Evolutionary conservation across 345 rosid genomes (phyloP).

Genomic region (Isatis tinctoria): DNA sequence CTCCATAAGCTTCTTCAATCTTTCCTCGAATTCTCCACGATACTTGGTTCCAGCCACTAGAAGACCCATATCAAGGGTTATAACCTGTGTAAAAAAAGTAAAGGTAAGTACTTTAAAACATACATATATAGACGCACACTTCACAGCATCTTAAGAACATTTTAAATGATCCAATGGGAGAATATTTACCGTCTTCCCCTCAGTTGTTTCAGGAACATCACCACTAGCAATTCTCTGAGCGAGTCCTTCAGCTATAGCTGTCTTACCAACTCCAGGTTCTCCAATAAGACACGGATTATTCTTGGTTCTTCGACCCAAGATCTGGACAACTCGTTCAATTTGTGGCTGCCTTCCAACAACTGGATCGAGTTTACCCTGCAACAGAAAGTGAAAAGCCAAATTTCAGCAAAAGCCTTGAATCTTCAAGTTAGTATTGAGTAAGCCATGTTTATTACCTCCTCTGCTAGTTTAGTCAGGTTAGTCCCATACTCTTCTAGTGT

Average conservation of each 20-base stretch:
- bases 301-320: slow-evolving; percentile 94
- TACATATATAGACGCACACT: neutral
- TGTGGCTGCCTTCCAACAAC: slow-evolving; percentile 98
- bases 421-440: neutral
- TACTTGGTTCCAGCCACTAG: slow-evolving; percentile 98
- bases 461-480: slow-evolving; percentile 92
- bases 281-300: slow-evolving; percentile 98
- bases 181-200: slow-evolving; percentile 75
- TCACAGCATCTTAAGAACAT: neutral
- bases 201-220: slow-evolving; percentile 97
- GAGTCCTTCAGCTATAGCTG: slow-evolving; percentile 99
- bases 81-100: slow-evolving; percentile 47
- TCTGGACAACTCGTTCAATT: slow-evolving; percentile 93
- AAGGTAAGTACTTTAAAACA: neutral
- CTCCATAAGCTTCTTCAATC: slow-evolving; percentile 98
- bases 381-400: neutral
- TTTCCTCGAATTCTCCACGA: slow-evolving; percentile 97
- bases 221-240: slow-evolving; percentile 92
- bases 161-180: neutral
- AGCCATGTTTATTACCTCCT: slow-evolving; percentile 55
- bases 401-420: neutral
- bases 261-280: slow-evolving; percentile 99
- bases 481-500: slow-evolving; percentile 99
- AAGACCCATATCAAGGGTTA: slow-evolving; percentile 99
- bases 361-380: slow-evolving; percentile 95